Conservation (phyloP, 805 yeast species). For the Candida methanosorbosa region DNA sequence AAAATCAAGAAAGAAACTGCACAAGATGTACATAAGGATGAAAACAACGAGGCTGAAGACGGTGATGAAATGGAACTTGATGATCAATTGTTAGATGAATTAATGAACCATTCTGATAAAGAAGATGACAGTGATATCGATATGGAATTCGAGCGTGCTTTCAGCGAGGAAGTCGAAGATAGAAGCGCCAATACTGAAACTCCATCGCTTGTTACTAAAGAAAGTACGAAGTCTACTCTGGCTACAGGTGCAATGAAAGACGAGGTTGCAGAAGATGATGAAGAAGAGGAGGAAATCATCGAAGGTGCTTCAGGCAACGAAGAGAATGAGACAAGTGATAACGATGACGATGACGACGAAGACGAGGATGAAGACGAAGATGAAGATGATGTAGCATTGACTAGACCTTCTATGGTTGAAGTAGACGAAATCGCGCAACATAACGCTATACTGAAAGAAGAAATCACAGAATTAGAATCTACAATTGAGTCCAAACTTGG, state of each 20-base stretch:
- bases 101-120: too few species aligned
- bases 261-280: conserved; percentile 25
- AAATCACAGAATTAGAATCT: conserved; percentile 69
- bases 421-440: conserved; percentile 50
- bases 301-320: conserved; percentile 38
- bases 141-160: conserved; percentile 18
- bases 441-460: conserved; percentile 72
- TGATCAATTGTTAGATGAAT: conserved; percentile 15
- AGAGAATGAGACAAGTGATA: conserved; percentile 39
- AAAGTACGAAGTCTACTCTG: too few species aligned
- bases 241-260: conserved; percentile 17
- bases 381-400: conserved; percentile 31
- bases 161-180: conserved; percentile 35
- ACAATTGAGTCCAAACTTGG: conserved; percentile 69
- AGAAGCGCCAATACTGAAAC: conserved; percentile 35
- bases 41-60: background rate
- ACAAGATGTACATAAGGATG: conserved; percentile 1
- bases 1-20: background rate
- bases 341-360: conserved; percentile 33
- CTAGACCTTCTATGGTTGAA: conserved; percentile 20
- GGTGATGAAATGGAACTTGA: background rate
- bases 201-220: conserved; percentile 31
- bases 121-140: conserved; percentile 13
- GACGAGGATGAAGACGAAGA: conserved; percentile 35
- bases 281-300: conserved; percentile 36